These are phyloP conservation scores for Kazachstania sp. DNA, from an alignment of 1,139 yeast species.

Conservation along the genomic window DNA sequence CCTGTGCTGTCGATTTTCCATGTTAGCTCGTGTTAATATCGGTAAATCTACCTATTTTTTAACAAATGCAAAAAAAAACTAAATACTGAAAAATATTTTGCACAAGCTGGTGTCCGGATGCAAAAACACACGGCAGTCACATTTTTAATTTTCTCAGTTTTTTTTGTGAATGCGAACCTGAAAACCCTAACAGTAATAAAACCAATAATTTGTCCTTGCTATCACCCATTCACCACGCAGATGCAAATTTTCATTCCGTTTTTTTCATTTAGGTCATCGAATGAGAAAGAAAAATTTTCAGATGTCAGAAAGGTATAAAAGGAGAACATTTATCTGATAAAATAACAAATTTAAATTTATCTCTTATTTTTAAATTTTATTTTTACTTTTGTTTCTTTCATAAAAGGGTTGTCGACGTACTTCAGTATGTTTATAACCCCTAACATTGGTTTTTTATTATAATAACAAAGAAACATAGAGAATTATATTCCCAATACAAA, in stretches of 20 bases:
- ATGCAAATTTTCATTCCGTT: not conserved
- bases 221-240: conserved; percentile 2
- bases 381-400: conserved; percentile 34
- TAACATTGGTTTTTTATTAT: conserved; percentile 6
- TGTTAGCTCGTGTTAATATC: no score
- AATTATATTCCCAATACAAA: not conserved
- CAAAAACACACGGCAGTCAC: not conserved
- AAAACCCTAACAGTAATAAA: not conserved
- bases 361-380: conserved; percentile 9
- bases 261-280: not conserved
- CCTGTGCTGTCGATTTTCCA: no score
- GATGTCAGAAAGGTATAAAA: conserved; percentile 7
- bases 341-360: not conserved
- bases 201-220: not conserved
- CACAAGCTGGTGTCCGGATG: not conserved
- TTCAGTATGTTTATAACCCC: conserved; percentile 42
- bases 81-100: not conserved
- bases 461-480: not conserved
- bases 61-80: no score
- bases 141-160: not conserved
- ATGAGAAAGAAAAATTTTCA: not conserved
- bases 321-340: not conserved
- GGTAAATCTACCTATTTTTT: no score
- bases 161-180: no score
- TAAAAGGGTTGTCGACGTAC: conserved; percentile 59